Percentiles rank a stretch among this genome's conserved stretches.
Evolutionary conservation across 805 yeast species (phyloP).

Genomic region (Hyphopichia homilentoma): DNA sequence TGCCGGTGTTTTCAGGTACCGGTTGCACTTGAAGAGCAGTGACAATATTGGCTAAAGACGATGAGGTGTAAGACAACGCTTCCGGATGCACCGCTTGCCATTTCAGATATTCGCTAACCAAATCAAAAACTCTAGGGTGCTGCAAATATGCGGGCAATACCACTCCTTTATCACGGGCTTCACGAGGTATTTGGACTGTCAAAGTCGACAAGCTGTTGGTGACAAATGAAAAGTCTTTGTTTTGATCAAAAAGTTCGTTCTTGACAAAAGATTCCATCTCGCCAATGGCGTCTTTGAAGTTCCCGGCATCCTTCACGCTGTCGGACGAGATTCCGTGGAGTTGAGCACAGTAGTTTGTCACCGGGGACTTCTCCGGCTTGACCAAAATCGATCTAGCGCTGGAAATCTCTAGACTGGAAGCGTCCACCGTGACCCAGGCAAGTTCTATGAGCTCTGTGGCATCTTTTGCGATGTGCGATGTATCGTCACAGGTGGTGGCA

Average conservation of each 20-base stretch:
- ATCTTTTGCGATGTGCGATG: slow-evolving; percentile 58
- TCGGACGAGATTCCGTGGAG: slow-evolving; percentile 59
- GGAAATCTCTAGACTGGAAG: slow-evolving; percentile 43
- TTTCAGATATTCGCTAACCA: slow-evolving; percentile 66
- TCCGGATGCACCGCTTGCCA: slow-evolving; percentile 66
- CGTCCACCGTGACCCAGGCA: slow-evolving; percentile 63
- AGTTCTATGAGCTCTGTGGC: slow-evolving; percentile 64
- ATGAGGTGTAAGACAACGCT: slow-evolving; percentile 31
- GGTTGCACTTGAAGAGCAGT: slow-evolving; percentile 42
- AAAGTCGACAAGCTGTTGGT: slow-evolving; percentile 67
- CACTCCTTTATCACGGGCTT: slow-evolving; percentile 73
- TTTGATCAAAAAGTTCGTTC: slow-evolving; percentile 36
- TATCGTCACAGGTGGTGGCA: slow-evolving; percentile 65
- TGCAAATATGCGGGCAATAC: slow-evolving; percentile 71
- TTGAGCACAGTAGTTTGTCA: slow-evolving; percentile 54
- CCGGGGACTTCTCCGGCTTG: slow-evolving; percentile 63
- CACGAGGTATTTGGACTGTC: slow-evolving; percentile 74
- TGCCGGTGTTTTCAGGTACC: slow-evolving; percentile 10
- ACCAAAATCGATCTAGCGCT: slow-evolving; percentile 37
- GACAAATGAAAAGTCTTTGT: slow-evolving; percentile 59
- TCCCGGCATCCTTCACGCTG: slow-evolving; percentile 49
- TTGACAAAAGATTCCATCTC: slow-evolving; percentile 50
- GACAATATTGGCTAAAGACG: slow-evolving; percentile 37
- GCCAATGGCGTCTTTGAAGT: slow-evolving; percentile 61
- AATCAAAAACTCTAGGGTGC: slow-evolving; percentile 72